Percentiles rank a stretch among this genome's conserved stretches.
phyloP scores from a whole-genome alignment of 2,329 filamentous ascomycete species.

The Chrysoporthe deuterocubensis region DNA sequence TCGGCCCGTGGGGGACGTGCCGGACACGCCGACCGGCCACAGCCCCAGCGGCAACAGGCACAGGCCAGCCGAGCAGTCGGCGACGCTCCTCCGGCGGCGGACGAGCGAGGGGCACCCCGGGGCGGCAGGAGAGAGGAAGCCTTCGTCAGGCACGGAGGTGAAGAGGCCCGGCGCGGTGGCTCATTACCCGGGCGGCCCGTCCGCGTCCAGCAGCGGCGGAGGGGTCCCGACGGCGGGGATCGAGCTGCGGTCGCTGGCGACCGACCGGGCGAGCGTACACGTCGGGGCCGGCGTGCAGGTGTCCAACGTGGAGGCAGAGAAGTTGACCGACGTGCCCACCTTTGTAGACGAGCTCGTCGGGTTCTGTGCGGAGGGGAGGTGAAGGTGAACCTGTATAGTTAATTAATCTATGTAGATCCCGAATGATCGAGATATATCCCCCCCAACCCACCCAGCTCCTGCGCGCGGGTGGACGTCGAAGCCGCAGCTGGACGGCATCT shows the following conservation, averaged over 20 bases:
- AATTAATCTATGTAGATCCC: neutral
- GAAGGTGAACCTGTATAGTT: neutral
- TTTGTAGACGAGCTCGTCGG: slow-evolving; percentile 52
- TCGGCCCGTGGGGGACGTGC: slow-evolving; percentile 33
- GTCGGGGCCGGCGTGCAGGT: slow-evolving; percentile 34
- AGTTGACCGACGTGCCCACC: slow-evolving; percentile 40
- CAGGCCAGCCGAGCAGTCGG: slow-evolving; percentile 15
- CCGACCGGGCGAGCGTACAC: slow-evolving; percentile 30
- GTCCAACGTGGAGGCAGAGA: slow-evolving; percentile 42
- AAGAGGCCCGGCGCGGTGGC: slow-evolving; percentile 9
- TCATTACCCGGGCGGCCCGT: slow-evolving; percentile 8
- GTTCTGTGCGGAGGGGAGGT: slow-evolving; percentile 31
- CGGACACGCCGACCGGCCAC: slow-evolving; percentile 31
- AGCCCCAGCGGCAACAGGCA: slow-evolving; percentile 31
- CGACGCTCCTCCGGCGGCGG: slow-evolving; percentile 20
- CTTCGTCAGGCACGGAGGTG: neutral
- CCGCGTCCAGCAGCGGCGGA: slow-evolving; percentile 14
- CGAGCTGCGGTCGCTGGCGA: slow-evolving; percentile 36
- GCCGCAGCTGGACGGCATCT: too few relatives aligned
- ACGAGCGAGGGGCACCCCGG: slow-evolving; percentile 18
- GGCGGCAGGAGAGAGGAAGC: neutral
- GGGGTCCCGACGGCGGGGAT: slow-evolving; percentile 30
- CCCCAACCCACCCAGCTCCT: too few relatives aligned
- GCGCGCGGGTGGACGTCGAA: too few relatives aligned
- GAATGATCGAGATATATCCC: too few relatives aligned